Evolutionary conservation across 1,139 yeast species (phyloP).

Genomic region (Geotrichum klebahnii): DNA sequence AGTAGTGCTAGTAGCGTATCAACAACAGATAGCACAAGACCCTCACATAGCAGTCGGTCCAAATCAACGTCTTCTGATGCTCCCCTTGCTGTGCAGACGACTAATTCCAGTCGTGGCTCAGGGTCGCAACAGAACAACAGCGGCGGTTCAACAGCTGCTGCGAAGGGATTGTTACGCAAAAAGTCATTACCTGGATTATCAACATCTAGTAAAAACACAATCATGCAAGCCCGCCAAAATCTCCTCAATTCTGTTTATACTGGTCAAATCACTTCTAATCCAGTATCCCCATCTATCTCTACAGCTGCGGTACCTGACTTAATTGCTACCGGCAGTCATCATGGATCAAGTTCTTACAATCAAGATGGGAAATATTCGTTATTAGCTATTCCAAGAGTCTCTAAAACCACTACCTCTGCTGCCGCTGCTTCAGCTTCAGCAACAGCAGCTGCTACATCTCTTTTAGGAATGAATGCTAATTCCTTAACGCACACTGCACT

Average conservation of each 20-base stretch:
- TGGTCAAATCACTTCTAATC: background rate
- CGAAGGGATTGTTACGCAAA: background rate
- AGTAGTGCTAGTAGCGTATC: background rate
- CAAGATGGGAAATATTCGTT: background rate
- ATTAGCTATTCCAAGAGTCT: background rate
- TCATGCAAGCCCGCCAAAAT: background rate
- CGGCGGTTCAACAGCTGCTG: background rate
- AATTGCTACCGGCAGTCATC: no score
- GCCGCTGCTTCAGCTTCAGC: conserved; percentile 11
- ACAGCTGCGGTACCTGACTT: background rate
- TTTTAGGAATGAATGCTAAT: conserved; percentile 1
- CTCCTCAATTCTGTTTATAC: background rate
- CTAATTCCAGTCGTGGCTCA: background rate
- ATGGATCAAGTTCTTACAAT: background rate
- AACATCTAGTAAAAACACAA: background rate
- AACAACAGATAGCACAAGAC: background rate
- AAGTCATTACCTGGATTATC: background rate
- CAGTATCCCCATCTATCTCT: background rate
- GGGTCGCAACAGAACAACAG: no score
- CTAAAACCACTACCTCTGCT: conserved; percentile 5
- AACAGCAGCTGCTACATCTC: conserved; percentile 15
- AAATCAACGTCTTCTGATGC: background rate
- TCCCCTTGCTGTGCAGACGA: background rate
- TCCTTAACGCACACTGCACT: background rate
- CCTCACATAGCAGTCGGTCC: background rate